phyloP scores from a whole-genome alignment of 2,329 filamentous ascomycete species.

The Xylariaceae sp. region DNA sequence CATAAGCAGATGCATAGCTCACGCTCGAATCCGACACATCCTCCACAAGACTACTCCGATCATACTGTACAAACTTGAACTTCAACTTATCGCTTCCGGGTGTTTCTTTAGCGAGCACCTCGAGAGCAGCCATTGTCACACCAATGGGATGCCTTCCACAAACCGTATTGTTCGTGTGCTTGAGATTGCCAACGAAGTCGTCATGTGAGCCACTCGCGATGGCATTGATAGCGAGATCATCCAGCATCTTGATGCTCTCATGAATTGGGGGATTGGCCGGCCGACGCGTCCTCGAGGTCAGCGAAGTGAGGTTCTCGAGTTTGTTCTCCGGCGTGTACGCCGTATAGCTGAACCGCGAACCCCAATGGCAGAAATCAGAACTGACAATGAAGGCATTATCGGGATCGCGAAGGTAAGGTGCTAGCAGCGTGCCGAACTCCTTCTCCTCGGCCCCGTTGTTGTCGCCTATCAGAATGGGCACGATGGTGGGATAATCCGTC shows the following conservation, averaged over 20 bases:
- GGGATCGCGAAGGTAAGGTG: constrained; percentile 72
- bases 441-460: constrained; percentile 65
- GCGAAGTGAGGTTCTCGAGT: constrained; percentile 38
- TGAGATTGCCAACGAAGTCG: constrained; percentile 65
- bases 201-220: constrained; percentile 73
- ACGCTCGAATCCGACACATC: constrained; percentile 74
- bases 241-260: constrained; percentile 77
- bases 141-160: constrained; percentile 95
- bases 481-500: constrained; percentile 64
- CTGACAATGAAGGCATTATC: constrained; percentile 81
- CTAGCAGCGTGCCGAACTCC: constrained; percentile 64
- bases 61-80: constrained; percentile 82
- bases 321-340: constrained; percentile 58
- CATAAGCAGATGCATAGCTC: constrained; percentile 92
- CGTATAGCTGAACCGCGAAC: constrained; percentile 75
- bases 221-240: constrained; percentile 77
- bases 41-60: constrained; percentile 74
- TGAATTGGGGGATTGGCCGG: constrained; percentile 59
- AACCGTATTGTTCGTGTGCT: constrained; percentile 79
- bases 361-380: constrained; percentile 98
- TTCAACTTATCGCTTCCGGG: constrained; percentile 40
- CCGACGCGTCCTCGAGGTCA: constrained; percentile 29
- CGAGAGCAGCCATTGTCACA: constrained; percentile 82
- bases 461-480: constrained; percentile 83
- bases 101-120: constrained; percentile 50